phyloP scores from a whole-genome alignment of 305 asterid genomes.

The Fraxinus baroniana region DNA sequence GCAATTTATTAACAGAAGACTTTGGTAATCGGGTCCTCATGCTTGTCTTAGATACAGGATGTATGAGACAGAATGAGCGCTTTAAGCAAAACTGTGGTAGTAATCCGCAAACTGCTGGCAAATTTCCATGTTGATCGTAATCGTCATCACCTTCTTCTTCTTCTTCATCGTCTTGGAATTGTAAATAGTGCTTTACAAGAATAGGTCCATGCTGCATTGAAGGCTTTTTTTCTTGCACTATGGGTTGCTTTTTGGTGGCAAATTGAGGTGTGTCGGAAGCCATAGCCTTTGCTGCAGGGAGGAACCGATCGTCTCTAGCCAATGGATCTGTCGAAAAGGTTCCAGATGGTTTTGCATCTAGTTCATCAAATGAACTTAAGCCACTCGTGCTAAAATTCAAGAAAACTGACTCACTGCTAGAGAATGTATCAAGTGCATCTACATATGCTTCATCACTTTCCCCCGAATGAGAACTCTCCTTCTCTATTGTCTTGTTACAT shows the following conservation, averaged over 20 bases:
- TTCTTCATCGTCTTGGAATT: slow-evolving; percentile 35
- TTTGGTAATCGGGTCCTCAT: slow-evolving; percentile 36
- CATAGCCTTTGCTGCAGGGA: slow-evolving; percentile 93
- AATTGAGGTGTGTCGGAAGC: slow-evolving; percentile 56
- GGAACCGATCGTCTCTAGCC: slow-evolving; percentile 65
- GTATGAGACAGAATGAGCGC: slow-evolving; percentile 44
- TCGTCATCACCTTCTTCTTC: slow-evolving; percentile 54
- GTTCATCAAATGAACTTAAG: slow-evolving; percentile 49
- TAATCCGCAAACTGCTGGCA: slow-evolving; percentile 53
- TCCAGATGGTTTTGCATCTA: slow-evolving; percentile 32
- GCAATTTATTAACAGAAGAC: slow-evolving; percentile 44
- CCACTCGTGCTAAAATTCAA: slow-evolving; percentile 75
- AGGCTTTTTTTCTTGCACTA: slow-evolving; percentile 49
- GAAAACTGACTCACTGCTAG: slow-evolving; percentile 62
- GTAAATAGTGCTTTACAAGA: slow-evolving; percentile 52
- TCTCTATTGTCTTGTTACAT: slow-evolving; percentile 22
- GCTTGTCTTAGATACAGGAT: slow-evolving; percentile 54
- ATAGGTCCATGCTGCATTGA: slow-evolving; percentile 78
- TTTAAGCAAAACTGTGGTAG: slow-evolving; percentile 64
- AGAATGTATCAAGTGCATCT: slow-evolving; percentile 71
- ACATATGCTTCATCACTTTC: slow-evolving; percentile 51
- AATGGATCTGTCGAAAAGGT: slow-evolving; percentile 34
- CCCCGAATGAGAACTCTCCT: slow-evolving; percentile 39
- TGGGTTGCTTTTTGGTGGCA: slow-evolving; percentile 50
- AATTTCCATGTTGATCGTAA: slow-evolving; percentile 33